These are phyloP conservation scores for Nicotiana obtusifolia DNA, from an alignment of 257 asterid species.

Conservation along the genomic window DNA sequence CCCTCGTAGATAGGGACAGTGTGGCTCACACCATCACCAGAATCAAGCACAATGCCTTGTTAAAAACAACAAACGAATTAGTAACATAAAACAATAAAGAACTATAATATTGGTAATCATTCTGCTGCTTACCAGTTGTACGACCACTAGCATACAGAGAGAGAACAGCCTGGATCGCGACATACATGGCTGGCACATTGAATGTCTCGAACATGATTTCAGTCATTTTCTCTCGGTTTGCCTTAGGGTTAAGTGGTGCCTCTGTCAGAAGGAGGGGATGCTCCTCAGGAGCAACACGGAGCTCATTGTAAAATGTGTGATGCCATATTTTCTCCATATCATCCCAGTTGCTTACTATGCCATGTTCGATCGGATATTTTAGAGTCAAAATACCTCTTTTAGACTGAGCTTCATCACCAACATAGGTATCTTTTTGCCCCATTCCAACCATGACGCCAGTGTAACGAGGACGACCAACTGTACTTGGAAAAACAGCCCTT, in stretches of 20 bases:
- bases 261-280: constrained; percentile 16
- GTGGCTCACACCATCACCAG: constrained; percentile 8
- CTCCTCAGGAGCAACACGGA: constrained; percentile 18
- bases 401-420: constrained; percentile 18
- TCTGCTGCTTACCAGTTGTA: constrained; percentile 9
- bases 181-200: constrained; percentile 17
- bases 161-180: constrained; percentile 20
- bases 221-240: constrained; percentile 14
- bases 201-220: constrained; percentile 18
- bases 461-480: constrained; percentile 18
- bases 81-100: not conserved
- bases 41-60: constrained; percentile 8
- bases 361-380: constrained; percentile 14
- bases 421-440: constrained; percentile 20
- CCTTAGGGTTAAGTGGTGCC: constrained; percentile 19
- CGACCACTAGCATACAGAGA: constrained; percentile 20
- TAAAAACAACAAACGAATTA: not conserved
- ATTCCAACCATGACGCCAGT: constrained; percentile 15
- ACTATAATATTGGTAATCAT: no score
- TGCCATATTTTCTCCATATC: constrained; percentile 21
- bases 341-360: constrained; percentile 15
- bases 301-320: constrained; percentile 18
- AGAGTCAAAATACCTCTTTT: constrained; percentile 15
- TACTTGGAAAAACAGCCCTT: constrained; percentile 17
- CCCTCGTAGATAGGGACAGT: not conserved